These are phyloP conservation scores for Tremellales sp. DNA, from an alignment of 1,284 basidiomycete genomes.

Conservation along the genomic window DNA sequence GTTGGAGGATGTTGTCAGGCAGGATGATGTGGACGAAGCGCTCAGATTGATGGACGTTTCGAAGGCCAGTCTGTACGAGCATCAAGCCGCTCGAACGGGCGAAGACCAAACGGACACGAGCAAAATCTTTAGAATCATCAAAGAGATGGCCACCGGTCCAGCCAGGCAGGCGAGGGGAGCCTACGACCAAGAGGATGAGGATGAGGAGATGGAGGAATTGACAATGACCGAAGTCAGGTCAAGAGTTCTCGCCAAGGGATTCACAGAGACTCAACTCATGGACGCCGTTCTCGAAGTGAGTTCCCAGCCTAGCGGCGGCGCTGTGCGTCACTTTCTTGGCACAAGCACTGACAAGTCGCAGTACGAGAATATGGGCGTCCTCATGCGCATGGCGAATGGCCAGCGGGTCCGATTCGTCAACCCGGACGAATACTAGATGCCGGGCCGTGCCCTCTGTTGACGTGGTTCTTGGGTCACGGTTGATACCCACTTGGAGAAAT, in stretches of 20 bases:
- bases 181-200: conserved; percentile 55
- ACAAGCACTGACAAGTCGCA: conserved; percentile 42
- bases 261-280: conserved; percentile 83
- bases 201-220: conserved; percentile 59
- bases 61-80: conserved; percentile 81
- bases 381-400: conserved; percentile 68
- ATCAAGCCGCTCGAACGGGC: conserved; percentile 57
- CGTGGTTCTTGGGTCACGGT: too few relatives aligned
- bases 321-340: neutral
- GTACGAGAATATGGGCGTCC: conserved; percentile 78
- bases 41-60: conserved; percentile 93
- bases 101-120: conserved; percentile 72
- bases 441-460: neutral
- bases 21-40: conserved; percentile 93
- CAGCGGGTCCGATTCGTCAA: conserved; percentile 60
- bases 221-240: conserved; percentile 78
- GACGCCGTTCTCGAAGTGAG: conserved; percentile 73
- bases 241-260: conserved; percentile 77
- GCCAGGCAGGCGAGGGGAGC: conserved; percentile 44
- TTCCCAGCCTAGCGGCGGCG: conserved; percentile 12
- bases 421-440: conserved; percentile 24
- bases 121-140: conserved; percentile 85
- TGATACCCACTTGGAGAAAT: too few relatives aligned
- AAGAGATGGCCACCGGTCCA: conserved; percentile 63
- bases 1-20: conserved; percentile 72